These are phyloP conservation scores for Pneumocystis canis DNA, from an alignment of 1,139 yeast species.

Conservation along the genomic window DNA sequence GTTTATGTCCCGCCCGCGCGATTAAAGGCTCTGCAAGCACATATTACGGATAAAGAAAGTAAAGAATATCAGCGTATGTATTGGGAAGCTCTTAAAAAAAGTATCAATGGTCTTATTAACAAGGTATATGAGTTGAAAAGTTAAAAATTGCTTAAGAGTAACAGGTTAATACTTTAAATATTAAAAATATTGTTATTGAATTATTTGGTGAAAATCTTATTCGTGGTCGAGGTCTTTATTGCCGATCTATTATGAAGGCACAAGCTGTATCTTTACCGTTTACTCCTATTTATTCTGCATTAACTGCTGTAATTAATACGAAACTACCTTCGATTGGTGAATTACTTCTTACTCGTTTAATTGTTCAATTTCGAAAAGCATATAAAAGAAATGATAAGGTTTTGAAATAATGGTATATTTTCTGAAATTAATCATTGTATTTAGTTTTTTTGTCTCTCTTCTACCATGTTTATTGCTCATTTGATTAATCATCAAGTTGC, in stretches of 20 bases:
- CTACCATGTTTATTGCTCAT: constrained; percentile 42
- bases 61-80: constrained; percentile 35
- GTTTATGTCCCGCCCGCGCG: constrained; percentile 41
- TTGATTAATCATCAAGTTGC: constrained; percentile 52
- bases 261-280: constrained; percentile 32
- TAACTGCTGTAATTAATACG: constrained; percentile 48
- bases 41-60: constrained; percentile 23
- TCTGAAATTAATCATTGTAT: background rate
- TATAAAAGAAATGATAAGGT: constrained; percentile 36
- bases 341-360: constrained; percentile 38
- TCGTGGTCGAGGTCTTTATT: constrained; percentile 48
- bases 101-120: constrained; percentile 36
- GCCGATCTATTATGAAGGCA: constrained; percentile 42
- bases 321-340: constrained; percentile 60
- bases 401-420: background rate
- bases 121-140: constrained; percentile 15
- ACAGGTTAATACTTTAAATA: constrained; percentile 32
- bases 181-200: constrained; percentile 35
- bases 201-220: constrained; percentile 41
- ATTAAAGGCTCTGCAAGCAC: constrained; percentile 32
- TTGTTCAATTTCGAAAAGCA: constrained; percentile 45
- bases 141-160: no score
- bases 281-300: constrained; percentile 42
- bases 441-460: constrained; percentile 27
- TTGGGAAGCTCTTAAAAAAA: constrained; percentile 41